Base-by-base conservation (phyloP, 2,329 filamentous ascomycete species). In the Cladosporium sp. region DNA sequence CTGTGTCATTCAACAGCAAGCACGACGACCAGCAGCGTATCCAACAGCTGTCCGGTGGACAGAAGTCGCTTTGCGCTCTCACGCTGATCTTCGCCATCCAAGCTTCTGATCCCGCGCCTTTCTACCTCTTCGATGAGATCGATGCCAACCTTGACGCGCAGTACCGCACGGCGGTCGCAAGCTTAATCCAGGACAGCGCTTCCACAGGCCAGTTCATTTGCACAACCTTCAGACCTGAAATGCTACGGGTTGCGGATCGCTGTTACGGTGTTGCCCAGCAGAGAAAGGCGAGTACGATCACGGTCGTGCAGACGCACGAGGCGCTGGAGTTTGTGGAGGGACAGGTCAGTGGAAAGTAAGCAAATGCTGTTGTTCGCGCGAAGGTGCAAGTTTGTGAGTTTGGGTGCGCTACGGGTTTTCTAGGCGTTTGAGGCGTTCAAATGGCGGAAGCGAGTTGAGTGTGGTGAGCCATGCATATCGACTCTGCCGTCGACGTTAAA, bases 61-160 rank as follows among this genome's bases (percentile, higher is more conserved):
- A 99, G 76, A 99, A 99, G 86, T 75, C 92, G 87, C 84, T 98
- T 68, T 98, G 94, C 79, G 95, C 95, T 11, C 87, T 99, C n/a
- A 96, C 95, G 54, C 87, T 99, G 61, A 96, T 99, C 72, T 99
- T 99, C 77, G 95, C 95, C n/a, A 96, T 99, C 72, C 95, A 99
- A 80, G 92, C 93, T 72, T 97, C 94, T 67, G 95, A 99, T 77
- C 95, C 94, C 11, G 96, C 94, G 54, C 95, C 95, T 1, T 98
- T 99, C 85, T 97, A 99, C 78, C 93, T 99, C 74, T 99, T 99
- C 73, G 95, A 99, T 78, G 95, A 99, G 80, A 97, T 99, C 70
- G 95, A 99, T 76, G 95, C 95, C 78, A 99, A 99, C 77, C 86
- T 99, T 28, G 95, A 99, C 78, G 93, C 95, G 0, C 95, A 99